Base-by-base conservation (phyloP, 2,329 filamentous ascomycete species). In the Sclerotinia borealis region DNA sequence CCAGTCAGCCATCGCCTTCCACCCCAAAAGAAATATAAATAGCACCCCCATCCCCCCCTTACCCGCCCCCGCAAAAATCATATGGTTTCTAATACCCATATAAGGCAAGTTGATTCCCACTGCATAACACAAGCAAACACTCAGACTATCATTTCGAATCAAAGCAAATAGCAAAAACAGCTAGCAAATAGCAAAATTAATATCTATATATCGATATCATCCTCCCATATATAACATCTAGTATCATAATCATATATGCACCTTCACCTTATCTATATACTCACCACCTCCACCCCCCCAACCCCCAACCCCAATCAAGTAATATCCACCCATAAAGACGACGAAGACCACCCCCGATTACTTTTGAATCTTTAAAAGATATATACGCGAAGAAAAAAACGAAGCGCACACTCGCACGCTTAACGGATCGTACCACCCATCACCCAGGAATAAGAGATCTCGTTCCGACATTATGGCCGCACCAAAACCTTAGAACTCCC, bases 351-450 rank as follows among this genome's bases (percentile, higher is more conserved):
- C 36, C 36, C 22, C 51, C 22, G 27, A 54, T 39, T 13, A n/a
- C 22, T 58, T 58, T 36, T 58, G 54, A n/a, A 45, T 58, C n/a
- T n/a, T n/a, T n/a, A n/a, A 45, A 31, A 45, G 39, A 58, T 58
- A 58, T 29, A 43, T 1, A 27, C 15, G 39, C 41, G 13, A 25
- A 58, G 17, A 56, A 43, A 25, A 17, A 22, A n/a, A 9, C 22
- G 10, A 17, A 58, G 34, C n/a, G 11, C n/a, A 25, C 15, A 4
- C n/a, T 25, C 27, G 25, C 19, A 27, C 19, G 39, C 48, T 39
- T 7, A 22, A 52, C 29, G 48, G 25, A 50, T 50, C 43, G n/a
- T 22, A 45, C 43, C 43, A 13, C 8, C 48, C 6, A 17, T 2
- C 49, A 34, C 25, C 15, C 1, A 36, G n/a, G 17, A 15, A 2